Evolutionary conservation across 1,284 basidiomycete species (phyloP).

Genomic region (Malassezia obtusa): DNA sequence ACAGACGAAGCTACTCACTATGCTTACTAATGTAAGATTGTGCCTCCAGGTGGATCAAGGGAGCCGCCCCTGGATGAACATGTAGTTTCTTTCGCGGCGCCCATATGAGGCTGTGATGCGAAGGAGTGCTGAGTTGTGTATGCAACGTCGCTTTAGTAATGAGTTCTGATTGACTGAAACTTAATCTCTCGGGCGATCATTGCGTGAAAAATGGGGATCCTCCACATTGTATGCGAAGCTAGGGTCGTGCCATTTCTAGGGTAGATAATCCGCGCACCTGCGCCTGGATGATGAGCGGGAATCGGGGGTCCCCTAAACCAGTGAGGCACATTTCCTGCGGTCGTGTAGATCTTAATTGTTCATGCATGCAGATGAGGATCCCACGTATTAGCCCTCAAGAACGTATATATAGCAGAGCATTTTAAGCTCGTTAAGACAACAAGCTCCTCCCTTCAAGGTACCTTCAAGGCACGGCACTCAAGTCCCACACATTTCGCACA

Average conservation of each 20-base stretch:
- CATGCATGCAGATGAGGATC: background rate
- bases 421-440: background rate
- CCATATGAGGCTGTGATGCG: too few relatives aligned
- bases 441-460: background rate
- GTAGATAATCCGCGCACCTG: background rate
- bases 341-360: background rate
- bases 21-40: too few relatives aligned
- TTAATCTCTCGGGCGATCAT: too few relatives aligned
- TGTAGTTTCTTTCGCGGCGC: too few relatives aligned
- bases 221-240: background rate
- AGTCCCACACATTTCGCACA: background rate
- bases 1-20: too few relatives aligned
- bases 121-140: too few relatives aligned
- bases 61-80: too few relatives aligned
- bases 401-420: background rate
- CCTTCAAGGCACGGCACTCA: constrained; percentile 1
- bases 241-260: background rate
- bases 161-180: background rate
- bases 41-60: too few relatives aligned
- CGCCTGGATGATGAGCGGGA: background rate
- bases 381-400: too few relatives aligned
- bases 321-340: background rate
- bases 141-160: too few relatives aligned
- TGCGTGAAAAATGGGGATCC: too few relatives aligned
- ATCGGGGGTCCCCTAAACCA: background rate